These are phyloP conservation scores for Plectranthus barbatus DNA, from an alignment of 257 asterid genomes.

Conservation along the genomic window DNA sequence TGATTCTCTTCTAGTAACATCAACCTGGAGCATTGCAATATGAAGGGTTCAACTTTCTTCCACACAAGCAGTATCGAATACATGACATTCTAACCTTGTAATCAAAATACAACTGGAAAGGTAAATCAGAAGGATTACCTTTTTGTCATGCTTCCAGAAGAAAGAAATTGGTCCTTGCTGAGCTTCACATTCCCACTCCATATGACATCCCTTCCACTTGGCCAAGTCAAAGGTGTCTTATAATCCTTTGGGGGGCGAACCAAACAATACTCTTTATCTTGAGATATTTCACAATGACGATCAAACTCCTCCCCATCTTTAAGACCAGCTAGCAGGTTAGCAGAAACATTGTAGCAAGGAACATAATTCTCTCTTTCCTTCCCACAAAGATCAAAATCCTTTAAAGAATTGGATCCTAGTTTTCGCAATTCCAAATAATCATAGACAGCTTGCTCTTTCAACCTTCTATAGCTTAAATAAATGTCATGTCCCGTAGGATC, in stretches of 20 bases:
- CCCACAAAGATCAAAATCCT: constrained; percentile 68
- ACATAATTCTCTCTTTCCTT: constrained; percentile 82
- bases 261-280: constrained; percentile 52
- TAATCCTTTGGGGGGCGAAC: constrained; percentile 94
- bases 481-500: constrained; percentile 39
- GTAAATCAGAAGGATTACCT: constrained; percentile 43
- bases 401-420: constrained; percentile 37
- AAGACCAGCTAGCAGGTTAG: constrained; percentile 61
- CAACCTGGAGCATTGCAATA: constrained; percentile 47
- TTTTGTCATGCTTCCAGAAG: constrained; percentile 99
- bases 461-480: constrained; percentile 54
- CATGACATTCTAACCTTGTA: neutral
- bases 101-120: neutral
- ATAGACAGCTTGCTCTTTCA: constrained; percentile 58
- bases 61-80: constrained; percentile 1
- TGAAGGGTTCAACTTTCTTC: constrained; percentile 1
- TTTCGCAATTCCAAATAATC: constrained; percentile 67
- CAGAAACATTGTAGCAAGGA: constrained; percentile 91
- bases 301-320: constrained; percentile 85
- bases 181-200: constrained; percentile 94
- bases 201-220: constrained; percentile 81
- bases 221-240: constrained; percentile 92
- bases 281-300: constrained; percentile 76
- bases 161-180: constrained; percentile 91
- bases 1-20: constrained; percentile 98